These are phyloP conservation scores for Arthrinium puccinioides DNA, from an alignment of 2,329 filamentous ascomycete genomes.

Conservation along the genomic window DNA sequence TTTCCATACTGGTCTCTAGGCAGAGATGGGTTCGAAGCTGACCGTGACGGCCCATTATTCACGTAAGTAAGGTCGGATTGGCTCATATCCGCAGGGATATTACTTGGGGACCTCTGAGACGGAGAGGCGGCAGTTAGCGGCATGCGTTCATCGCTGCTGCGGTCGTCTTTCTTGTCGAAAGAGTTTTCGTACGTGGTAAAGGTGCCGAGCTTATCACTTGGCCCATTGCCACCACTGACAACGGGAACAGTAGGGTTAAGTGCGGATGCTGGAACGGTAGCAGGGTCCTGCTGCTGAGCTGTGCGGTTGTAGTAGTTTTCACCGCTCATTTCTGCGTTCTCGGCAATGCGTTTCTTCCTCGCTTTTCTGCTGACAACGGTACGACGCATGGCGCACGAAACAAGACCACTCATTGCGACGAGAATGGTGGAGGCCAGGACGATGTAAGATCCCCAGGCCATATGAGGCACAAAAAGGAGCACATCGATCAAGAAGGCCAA, in stretches of 20 bases:
- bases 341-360: constrained; percentile 82
- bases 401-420: constrained; percentile 71
- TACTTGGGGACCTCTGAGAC: constrained; percentile 47
- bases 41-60: constrained; percentile 23
- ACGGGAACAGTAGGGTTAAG: constrained; percentile 53
- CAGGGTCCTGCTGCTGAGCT: constrained; percentile 42
- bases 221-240: constrained; percentile 46
- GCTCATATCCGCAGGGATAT: constrained; percentile 30
- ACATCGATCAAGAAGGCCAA: constrained; percentile 91
- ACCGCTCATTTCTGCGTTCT: constrained; percentile 96
- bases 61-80: constrained; percentile 28
- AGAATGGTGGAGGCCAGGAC: constrained; percentile 84
- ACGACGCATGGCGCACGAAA: constrained; percentile 91
- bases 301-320: constrained; percentile 81
- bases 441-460: constrained; percentile 91
- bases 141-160: constrained; percentile 60
- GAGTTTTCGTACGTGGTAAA: constrained; percentile 65
- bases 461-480: constrained; percentile 85
- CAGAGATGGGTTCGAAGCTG: constrained; percentile 27
- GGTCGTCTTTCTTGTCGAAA: constrained; percentile 54
- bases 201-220: constrained; percentile 36
- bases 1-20: constrained; percentile 60
- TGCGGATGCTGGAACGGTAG: constrained; percentile 22
- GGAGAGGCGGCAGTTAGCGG: constrained; percentile 62
- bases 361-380: constrained; percentile 88